Evolutionary conservation across 352 stramenopile species (phyloP), one percentile per base, ranked within the genome.

Genomic region (Aphanomyces cochlioides): DNA sequence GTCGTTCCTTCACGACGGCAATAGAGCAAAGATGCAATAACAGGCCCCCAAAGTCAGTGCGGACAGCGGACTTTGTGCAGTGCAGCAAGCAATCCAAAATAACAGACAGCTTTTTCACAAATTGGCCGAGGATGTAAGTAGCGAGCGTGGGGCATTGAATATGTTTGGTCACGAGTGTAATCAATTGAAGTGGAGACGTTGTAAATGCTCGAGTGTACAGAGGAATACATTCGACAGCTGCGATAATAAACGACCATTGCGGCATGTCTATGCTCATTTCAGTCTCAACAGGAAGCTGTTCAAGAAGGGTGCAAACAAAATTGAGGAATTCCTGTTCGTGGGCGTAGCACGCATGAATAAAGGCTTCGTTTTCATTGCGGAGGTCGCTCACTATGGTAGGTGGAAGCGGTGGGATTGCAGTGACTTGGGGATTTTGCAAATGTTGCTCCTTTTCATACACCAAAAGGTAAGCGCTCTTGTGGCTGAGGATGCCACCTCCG

Each of bases 401-500:
- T 10, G 67, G 60, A 7, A 47, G 17, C n/a, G 47, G 8, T 5
- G 8, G 8, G 6, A 41, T 7, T n/a, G 36, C 12, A 7, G 66
- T 6, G 12, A 15, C 48, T 28, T 28, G 28, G 28, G 8, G 50
- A n/a, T 12, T 19, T 34, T n/a, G 8, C 50, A 19, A 21, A 34
- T 58, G n/a, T 12, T 37, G 17, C 15, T 56, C 6, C 13, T 36
- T 17, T 36, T 73, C 67, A 40, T 77, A 77, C 19, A 77, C 66
- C 21, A 77, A 50, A 17, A 77, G 74, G 61, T 77, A 77, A 4
- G 72, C 72, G 48, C 59, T 77, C 66, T 74, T 74, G 12, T 67
- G n/a, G 48, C 72, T 74, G 13, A 56, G 15, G 3, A 60, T 21
- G 4, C 40, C 21, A 7, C 4, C 21, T 36, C 39, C 40, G 8